Percentiles rank a stretch among this genome's conserved stretches.
Evolutionary conservation across 495 filamentous ascomycete species (phyloP).

Genomic region (Hypoxylon rickii): DNA sequence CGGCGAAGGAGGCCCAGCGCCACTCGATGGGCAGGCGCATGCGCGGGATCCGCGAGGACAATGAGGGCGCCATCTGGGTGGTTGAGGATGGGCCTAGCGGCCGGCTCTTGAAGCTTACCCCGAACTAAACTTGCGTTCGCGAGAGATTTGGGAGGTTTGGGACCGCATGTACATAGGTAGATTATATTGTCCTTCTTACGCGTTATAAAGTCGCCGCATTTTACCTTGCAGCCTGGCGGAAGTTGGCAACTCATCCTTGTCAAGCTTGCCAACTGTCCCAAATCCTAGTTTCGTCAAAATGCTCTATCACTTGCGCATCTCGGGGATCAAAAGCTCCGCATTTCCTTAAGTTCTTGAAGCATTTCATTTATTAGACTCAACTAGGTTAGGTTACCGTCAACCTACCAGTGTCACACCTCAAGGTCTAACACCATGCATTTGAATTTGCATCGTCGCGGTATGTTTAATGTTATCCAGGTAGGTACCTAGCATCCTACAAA

Average conservation of each 20-base stretch:
- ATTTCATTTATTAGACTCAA: too few relatives aligned
- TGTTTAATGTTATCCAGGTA: too few relatives aligned
- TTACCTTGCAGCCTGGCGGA: conserved; percentile 18
- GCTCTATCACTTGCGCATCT: too few relatives aligned
- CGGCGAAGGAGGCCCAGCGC: conserved; percentile 42
- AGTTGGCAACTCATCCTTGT: conserved; percentile 17
- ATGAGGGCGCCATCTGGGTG: conserved; percentile 43
- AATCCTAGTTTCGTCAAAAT: conserved; percentile 5
- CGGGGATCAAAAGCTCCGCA: too few relatives aligned
- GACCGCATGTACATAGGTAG: conserved; percentile 37
- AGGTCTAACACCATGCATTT: too few relatives aligned
- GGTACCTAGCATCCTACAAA: too few relatives aligned
- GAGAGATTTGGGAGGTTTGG: conserved; percentile 35
- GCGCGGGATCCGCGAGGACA: conserved; percentile 40
- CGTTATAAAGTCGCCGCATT: conserved; percentile 21
- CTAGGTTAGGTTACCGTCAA: too few relatives aligned
- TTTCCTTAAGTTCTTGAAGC: too few relatives aligned
- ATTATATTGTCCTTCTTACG: conserved; percentile 27
- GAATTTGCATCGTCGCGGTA: too few relatives aligned
- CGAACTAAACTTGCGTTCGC: conserved; percentile 38
- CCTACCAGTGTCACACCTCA: too few relatives aligned
- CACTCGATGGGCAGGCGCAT: conserved; percentile 42
- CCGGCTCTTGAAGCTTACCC: conserved; percentile 44
- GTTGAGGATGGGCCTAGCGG: conserved; percentile 41
- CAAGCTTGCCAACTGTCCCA: conserved; percentile 20